Evolutionary conservation across 768 basidiomycete species (phyloP).

Genomic region (Lactarius psammicola): DNA sequence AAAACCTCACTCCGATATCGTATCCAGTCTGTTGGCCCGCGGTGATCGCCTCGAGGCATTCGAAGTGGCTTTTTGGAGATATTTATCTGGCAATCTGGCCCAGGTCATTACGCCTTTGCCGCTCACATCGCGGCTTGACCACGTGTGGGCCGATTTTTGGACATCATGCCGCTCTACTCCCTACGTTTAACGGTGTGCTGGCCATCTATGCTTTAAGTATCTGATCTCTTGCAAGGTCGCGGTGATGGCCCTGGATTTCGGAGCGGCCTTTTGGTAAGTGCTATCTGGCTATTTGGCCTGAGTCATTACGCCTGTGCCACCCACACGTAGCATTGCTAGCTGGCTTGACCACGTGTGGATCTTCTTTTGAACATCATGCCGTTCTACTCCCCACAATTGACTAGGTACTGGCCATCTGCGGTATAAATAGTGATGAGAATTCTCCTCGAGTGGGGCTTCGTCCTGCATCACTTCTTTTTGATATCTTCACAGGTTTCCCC

Average conservation of each 20-base stretch:
- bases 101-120: not conserved
- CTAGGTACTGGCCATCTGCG: not conserved
- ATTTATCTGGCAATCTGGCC: not conserved
- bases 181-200: not conserved
- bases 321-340: no score
- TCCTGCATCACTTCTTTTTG: slow-evolving; percentile 4
- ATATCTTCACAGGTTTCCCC: not conserved
- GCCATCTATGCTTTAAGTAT: no score
- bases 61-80: not conserved
- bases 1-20: no score
- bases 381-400: no score
- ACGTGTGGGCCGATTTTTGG: slow-evolving; percentile 5
- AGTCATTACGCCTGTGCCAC: no score
- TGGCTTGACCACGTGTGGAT: no score
- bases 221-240: no score
- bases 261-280: no score
- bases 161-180: slow-evolving; percentile 1
- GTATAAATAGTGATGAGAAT: slow-evolving; percentile 14
- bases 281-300: no score
- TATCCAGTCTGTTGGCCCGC: no score
- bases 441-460: not conserved
- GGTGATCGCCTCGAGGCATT: not conserved
- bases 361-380: no score
- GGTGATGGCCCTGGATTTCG: no score
- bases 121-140: not conserved